Evolutionary conservation across 2,329 filamentous ascomycete species (phyloP), one percentile per base, ranked within the genome.

Genomic region (Colletotrichum aenigma): DNA sequence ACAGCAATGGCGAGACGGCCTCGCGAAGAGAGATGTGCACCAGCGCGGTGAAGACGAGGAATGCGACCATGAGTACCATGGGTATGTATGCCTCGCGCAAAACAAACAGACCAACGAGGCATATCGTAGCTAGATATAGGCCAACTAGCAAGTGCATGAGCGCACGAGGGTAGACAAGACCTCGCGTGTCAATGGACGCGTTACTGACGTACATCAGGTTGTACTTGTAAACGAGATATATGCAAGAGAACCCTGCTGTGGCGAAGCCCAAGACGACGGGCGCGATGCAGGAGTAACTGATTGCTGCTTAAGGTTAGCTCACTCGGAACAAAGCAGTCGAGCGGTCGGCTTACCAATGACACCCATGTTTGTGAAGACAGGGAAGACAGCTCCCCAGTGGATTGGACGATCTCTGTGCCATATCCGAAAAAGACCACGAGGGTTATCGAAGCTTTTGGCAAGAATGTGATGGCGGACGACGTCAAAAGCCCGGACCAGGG

Each of bases 221-320:
- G 89, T 98, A 98, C 21, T 94, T 92, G 88, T 95, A 98, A 64
- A 96, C 94, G 68, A 96, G 87, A 83, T 98, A 97, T 85, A 98
- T 96, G 56, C 97, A 87, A 26, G 89, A 91, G 75, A 98, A 90
- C 32, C 95, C 96, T 52, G 95, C 88, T 1, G 93, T 92, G 2
- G 95, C 95, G 80, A 98, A 98, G 7, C 93, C 91, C 66, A 98
- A 89, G 70, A 98, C 93, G 13, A 98, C 87, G 1, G 96, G 96
- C 4, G 96, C 95, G 80, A 98, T 97, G 77, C 93, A 93, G 3
- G 95, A 93, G 82, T 98, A 98, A 36, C 93, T 94, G 77, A 98
- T 93, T 55, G 94, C 95, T 94, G 81, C 1, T 4, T 15, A 64
- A 15, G 4, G 70, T 82, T 62, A 82, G 71, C 16, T 21, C 4